A percentile compares a stretch with the other conserved stretches of the same genome.
phyloP scores from a whole-genome alignment of 2,329 filamentous ascomycete genomes.

The Pleurostoma richardsiae region DNA sequence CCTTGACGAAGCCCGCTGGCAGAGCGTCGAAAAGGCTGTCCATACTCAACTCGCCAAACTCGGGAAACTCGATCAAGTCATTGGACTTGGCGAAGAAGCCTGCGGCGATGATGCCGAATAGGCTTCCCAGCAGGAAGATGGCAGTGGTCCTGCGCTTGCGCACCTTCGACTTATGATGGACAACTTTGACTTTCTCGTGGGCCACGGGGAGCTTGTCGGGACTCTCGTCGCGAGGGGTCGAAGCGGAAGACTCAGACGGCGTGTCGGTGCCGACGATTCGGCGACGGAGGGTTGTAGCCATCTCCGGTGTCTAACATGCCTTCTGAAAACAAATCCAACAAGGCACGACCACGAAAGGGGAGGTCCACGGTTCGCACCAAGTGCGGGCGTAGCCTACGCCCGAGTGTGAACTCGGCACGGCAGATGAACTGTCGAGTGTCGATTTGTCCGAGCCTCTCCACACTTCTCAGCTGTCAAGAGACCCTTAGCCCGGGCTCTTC shows the following conservation, averaged over 20 bases:
- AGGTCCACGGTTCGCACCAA: too few relatives aligned
- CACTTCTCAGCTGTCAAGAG: too few relatives aligned
- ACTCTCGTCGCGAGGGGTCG: slow-evolving; percentile 25
- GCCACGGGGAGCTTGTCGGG: slow-evolving; percentile 16
- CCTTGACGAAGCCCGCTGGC: slow-evolving; percentile 77
- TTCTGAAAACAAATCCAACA: neutral
- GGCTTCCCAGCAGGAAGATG: slow-evolving; percentile 79
- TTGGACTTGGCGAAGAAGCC: slow-evolving; percentile 86
- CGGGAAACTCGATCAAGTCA: slow-evolving; percentile 78
- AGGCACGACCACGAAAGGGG: too few relatives aligned
- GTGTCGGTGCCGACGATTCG: slow-evolving; percentile 13
- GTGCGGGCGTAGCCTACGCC: too few relatives aligned
- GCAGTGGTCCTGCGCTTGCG: slow-evolving; percentile 73
- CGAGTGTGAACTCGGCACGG: too few relatives aligned
- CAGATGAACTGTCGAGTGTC: too few relatives aligned
- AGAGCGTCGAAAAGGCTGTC: slow-evolving; percentile 83
- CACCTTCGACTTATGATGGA: slow-evolving; percentile 39
- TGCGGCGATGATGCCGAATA: slow-evolving; percentile 87
- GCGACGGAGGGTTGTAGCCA: slow-evolving; percentile 20
- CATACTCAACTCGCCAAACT: slow-evolving; percentile 69
- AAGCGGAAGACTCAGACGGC: slow-evolving; percentile 18
- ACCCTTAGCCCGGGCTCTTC: too few relatives aligned
- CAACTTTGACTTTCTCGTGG: slow-evolving; percentile 33
- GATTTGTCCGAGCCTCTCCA: too few relatives aligned
- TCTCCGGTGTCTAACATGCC: slow-evolving; percentile 1